These are phyloP conservation scores for Hortaea sp. DNA, from an alignment of 2,329 filamentous ascomycete species.

Conservation along the genomic window DNA sequence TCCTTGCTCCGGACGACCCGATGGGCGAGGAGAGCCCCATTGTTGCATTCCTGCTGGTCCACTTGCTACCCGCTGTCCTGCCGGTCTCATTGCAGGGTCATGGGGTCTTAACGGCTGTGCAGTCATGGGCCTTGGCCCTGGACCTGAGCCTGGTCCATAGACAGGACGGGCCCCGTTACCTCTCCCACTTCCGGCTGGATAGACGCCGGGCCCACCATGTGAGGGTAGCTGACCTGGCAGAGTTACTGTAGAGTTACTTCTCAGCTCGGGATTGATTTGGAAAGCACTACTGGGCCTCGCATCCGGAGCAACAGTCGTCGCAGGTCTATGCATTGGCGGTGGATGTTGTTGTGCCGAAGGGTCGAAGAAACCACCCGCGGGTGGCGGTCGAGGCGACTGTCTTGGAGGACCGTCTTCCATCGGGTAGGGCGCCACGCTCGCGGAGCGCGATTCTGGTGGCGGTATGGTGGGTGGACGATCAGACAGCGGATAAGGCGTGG, in stretches of 20 bases:
- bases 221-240: slow-evolving; percentile 8
- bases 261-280: slow-evolving; percentile 38
- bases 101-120: slow-evolving; percentile 1
- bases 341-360: slow-evolving; percentile 5
- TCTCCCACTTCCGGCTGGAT: slow-evolving; percentile 10
- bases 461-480: slow-evolving; percentile 24
- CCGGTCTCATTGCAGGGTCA: slow-evolving; percentile 9
- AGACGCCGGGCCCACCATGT: slow-evolving; percentile 24
- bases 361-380: slow-evolving; percentile 25
- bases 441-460: slow-evolving; percentile 26
- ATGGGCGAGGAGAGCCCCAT: slow-evolving; percentile 3
- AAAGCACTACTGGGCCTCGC: slow-evolving; percentile 43
- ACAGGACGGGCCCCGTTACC: slow-evolving; percentile 5
- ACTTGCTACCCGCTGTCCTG: slow-evolving; percentile 22
- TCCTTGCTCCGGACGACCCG: not conserved
- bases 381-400: slow-evolving; percentile 20
- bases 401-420: slow-evolving; percentile 52
- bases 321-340: slow-evolving; percentile 9
- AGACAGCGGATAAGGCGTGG: slow-evolving; percentile 22
- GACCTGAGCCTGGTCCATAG: not conserved
- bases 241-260: slow-evolving; percentile 17
- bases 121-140: slow-evolving; percentile 5
- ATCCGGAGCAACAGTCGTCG: slow-evolving; percentile 40
- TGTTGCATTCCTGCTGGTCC: slow-evolving; percentile 18
- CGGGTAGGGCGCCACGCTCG: slow-evolving; percentile 59